Percentiles rank a stretch among this genome's conserved stretches.
Conservation (phyloP, 805 yeast genomes). For the Metschnikowia koreensis region DNA sequence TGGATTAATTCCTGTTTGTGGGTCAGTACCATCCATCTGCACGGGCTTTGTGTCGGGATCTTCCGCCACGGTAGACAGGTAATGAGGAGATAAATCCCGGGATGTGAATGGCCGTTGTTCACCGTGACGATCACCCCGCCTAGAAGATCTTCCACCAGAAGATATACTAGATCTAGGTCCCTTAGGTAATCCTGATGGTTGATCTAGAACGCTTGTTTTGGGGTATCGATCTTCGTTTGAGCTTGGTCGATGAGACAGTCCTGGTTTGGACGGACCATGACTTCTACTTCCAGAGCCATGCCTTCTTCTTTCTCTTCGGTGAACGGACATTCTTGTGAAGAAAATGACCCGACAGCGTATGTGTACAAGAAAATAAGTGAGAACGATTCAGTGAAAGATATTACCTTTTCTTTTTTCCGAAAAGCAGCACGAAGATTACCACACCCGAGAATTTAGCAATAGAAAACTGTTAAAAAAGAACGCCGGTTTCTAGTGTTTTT, state of each 20-base stretch:
- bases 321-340: background rate
- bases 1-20: conserved; percentile 31
- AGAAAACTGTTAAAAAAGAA: background rate
- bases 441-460: background rate
- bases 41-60: background rate
- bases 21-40: conserved; percentile 30
- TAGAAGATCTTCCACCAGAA: background rate
- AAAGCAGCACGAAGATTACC: background rate
- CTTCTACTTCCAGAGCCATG: background rate
- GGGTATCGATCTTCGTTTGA: background rate
- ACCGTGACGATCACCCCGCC: background rate
- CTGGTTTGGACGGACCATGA: background rate
- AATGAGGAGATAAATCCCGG: background rate
- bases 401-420: background rate
- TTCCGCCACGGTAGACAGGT: background rate
- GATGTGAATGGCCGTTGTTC: background rate
- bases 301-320: conserved; percentile 4
- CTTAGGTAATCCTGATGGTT: conserved; percentile 1
- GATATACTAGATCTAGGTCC: conserved; percentile 6
- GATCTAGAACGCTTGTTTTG: conserved; percentile 3
- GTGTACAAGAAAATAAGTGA: conserved; percentile 3
- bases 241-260: background rate
- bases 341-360: background rate
- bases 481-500: background rate
- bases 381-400: background rate